Evolutionary conservation across 306 rosid species (phyloP).

Genomic region (Inga leiocalycina): DNA sequence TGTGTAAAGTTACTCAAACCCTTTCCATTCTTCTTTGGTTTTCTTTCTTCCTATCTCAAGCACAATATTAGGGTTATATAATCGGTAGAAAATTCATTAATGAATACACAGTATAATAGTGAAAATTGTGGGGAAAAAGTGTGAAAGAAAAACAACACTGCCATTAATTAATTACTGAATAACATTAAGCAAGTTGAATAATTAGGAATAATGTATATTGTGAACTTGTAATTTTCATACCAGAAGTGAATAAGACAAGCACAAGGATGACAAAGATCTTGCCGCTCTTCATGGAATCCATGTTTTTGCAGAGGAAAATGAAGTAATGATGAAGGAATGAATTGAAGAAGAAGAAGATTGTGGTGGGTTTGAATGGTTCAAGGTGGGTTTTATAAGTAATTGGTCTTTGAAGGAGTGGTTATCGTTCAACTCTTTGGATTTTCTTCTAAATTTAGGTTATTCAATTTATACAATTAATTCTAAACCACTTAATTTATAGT

Average conservation of each 20-base stretch:
- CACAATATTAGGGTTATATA: not conserved
- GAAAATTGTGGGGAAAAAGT: not conserved
- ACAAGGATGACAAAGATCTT: conserved; percentile 2
- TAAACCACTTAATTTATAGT: not conserved
- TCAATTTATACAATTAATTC: not conserved
- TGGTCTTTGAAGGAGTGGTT: not conserved
- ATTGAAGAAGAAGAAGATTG: not conserved
- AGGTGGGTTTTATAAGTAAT: not conserved
- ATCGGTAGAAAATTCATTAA: not conserved
- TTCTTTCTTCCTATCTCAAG: not conserved
- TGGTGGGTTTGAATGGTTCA: not conserved
- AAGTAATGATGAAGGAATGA: not conserved
- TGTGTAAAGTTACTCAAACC: not conserved
- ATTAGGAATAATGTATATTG: not conserved
- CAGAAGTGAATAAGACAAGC: not conserved
- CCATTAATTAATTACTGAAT: not conserved
- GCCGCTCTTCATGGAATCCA: not conserved
- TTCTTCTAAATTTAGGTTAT: not conserved
- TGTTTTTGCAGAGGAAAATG: not conserved
- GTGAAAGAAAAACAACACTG: not conserved
- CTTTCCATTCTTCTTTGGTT: not conserved
- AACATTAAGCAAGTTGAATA: not conserved
- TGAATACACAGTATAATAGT: not conserved
- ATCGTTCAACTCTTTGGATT: not conserved
- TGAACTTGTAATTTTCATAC: not conserved